Percentiles rank a stretch among this genome's conserved stretches.
Conservation (phyloP, 1,139 yeast species). For the Pichia sp. region DNA sequence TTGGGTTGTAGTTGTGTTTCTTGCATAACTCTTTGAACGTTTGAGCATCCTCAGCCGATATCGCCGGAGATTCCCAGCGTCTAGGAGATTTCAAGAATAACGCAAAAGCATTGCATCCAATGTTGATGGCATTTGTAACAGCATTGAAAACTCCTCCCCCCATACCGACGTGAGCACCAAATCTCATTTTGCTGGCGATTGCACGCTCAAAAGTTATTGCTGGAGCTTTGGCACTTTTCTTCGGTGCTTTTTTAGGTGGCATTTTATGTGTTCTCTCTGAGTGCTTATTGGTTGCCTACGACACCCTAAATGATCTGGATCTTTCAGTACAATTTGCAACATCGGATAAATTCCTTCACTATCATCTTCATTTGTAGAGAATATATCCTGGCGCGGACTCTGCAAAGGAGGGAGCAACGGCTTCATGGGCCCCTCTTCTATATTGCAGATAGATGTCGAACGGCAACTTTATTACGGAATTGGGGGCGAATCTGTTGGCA, state of each 20-base stretch:
- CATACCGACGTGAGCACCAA: slow-evolving; percentile 80
- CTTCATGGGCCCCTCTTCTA: slow-evolving; percentile 1
- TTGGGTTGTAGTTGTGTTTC: slow-evolving; percentile 62
- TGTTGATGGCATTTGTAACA: slow-evolving; percentile 65
- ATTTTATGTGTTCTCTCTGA: slow-evolving; percentile 6
- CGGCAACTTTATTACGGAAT: neutral
- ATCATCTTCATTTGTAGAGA: slow-evolving; percentile 1
- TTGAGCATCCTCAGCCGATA: slow-evolving; percentile 59
- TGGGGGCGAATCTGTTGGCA: neutral
- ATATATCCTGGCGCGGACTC: slow-evolving; percentile 7
- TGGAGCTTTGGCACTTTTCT: neutral
- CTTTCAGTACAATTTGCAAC: neutral
- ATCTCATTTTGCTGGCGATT: slow-evolving; percentile 37
- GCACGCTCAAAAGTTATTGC: slow-evolving; percentile 11
- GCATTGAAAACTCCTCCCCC: slow-evolving; percentile 72
- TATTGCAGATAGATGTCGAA: neutral
- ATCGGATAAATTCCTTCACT: neutral
- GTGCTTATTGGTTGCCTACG: neutral
- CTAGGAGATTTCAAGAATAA: slow-evolving; percentile 86
- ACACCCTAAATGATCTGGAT: neutral
- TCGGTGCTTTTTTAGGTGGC: slow-evolving; percentile 25
- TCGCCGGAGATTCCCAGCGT: slow-evolving; percentile 83
- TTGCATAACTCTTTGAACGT: slow-evolving; percentile 62
- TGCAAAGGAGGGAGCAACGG: slow-evolving; percentile 2
- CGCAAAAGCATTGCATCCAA: slow-evolving; percentile 82